Evolutionary conservation across 2,329 filamentous ascomycete species (phyloP).

Genomic region (Bertia moriformis): DNA sequence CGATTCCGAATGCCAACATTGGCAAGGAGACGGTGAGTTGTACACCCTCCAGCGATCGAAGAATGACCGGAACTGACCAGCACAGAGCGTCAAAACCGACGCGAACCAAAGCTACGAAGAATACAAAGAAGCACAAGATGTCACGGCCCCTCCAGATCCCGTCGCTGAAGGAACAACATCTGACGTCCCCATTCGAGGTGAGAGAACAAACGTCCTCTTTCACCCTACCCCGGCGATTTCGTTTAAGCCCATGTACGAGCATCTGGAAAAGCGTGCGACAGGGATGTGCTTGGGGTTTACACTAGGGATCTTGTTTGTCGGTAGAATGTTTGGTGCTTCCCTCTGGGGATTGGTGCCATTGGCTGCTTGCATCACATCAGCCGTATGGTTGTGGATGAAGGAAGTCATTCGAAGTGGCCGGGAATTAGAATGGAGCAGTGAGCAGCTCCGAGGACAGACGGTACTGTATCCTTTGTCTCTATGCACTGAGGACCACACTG

Average conservation of each 20-base stretch:
- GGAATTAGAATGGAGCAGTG: background rate
- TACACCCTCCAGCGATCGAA: too few relatives aligned
- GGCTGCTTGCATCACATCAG: background rate
- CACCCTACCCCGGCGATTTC: background rate
- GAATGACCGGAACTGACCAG: background rate
- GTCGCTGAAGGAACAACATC: constrained; percentile 1
- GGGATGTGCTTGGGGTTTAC: background rate
- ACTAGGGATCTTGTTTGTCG: background rate
- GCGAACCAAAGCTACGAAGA: background rate
- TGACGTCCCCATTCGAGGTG: background rate
- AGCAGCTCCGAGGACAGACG: background rate
- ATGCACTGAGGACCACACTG: background rate
- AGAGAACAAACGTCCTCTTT: background rate
- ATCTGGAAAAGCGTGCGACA: background rate
- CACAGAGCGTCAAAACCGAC: background rate
- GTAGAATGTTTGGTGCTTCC: background rate
- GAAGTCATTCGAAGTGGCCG: background rate
- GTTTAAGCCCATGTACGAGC: background rate
- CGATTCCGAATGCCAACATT: background rate
- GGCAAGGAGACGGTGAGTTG: background rate
- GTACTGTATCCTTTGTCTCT: background rate
- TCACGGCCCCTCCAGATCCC: background rate
- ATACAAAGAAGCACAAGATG: background rate
- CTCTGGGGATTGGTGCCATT: background rate
- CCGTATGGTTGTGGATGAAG: constrained; percentile 1